phyloP scores from a whole-genome alignment of 2,329 filamentous ascomycete species.

The Fusarium sulawesiense region DNA sequence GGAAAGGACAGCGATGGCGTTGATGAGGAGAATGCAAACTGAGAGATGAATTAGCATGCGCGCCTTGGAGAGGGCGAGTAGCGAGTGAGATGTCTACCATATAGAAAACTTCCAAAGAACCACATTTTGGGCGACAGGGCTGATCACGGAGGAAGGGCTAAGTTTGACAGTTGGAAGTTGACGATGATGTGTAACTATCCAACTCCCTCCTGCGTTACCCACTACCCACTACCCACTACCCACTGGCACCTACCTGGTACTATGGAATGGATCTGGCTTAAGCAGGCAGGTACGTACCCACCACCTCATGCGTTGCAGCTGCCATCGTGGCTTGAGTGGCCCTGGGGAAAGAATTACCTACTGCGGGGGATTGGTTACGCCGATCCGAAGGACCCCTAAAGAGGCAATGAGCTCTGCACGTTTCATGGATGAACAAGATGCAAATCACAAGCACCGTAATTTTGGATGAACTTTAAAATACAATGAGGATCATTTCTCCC shows the following conservation, averaged over 20 bases:
- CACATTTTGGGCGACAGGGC: slow-evolving; percentile 64
- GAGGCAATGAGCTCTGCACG: slow-evolving; percentile 8
- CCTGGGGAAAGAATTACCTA: slow-evolving; percentile 3
- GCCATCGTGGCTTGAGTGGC: slow-evolving; percentile 24
- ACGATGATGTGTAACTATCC: slow-evolving; percentile 40
- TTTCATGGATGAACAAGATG: neutral
- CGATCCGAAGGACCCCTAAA: slow-evolving; percentile 46
- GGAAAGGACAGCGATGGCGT: slow-evolving; percentile 91
- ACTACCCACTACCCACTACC: neutral
- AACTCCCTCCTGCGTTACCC: neutral
- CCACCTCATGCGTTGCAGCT: slow-evolving; percentile 6
- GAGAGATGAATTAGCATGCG: slow-evolving; percentile 23
- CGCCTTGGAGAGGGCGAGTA: neutral
- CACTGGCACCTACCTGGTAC: neutral
- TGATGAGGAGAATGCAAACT: slow-evolving; percentile 87
- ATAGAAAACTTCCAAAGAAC: slow-evolving; percentile 78
- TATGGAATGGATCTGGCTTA: neutral
- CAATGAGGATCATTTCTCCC: neutral
- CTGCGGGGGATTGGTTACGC: slow-evolving; percentile 49
- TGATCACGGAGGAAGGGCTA: neutral
- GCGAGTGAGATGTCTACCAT: slow-evolving; percentile 53
- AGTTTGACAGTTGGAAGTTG: slow-evolving; percentile 17
- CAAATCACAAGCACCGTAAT: neutral
- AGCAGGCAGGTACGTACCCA: slow-evolving; percentile 21
- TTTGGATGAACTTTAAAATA: neutral